Evolutionary conservation across 768 basidiomycete species (phyloP), one percentile per base, ranked within the genome.

Genomic region (Rhizopogon vesiculosus): DNA sequence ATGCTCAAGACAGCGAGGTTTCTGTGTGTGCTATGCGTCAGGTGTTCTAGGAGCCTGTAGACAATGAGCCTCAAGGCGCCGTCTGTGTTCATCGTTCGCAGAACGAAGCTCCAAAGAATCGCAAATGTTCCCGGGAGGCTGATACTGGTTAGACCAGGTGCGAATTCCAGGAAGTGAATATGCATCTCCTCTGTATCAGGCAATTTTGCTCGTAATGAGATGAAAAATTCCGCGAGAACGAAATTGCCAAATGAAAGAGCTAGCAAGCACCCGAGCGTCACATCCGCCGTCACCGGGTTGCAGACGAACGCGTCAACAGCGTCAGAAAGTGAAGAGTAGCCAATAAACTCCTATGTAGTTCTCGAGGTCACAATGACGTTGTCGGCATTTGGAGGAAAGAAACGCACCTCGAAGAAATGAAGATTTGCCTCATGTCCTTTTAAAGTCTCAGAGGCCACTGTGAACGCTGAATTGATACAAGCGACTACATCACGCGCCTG

Each of bases 1-100:
- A 75, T 82, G 62, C 82, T 84, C 44, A 93, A 71, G 9, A 87
- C 70, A 9, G 83, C 86, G 19, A 83, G 83, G 63, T 92, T 92
- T 38, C 85, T 75, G 66, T 91, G 91, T 56, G 76, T 83, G 31
- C 77, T 73, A 7, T 73, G 72, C 5, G 81, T 78, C 3, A 92
- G 73, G 3, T 79, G 72, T 56, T 91, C 91, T 51, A 90, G 69
- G 10, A 88, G 67, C 61, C 80, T 86, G 66, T 80, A 80, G 7
- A 84, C 66, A 19, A 76, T 74, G 56, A 82, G 80, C 10, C 84
- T 80, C 60, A 84, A 69, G 16, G 70, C 61, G 0, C 62, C 45
- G 53, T 79, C 75, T 29, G 71, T 69, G 38, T 66, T 57, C 38
- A 66, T 63, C 19, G 67, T 63, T 40, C 69, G 73, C 41, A 73